Evolutionary conservation across 129 eudicot species (phyloP).

Genomic region (Erigeron canadensis): DNA sequence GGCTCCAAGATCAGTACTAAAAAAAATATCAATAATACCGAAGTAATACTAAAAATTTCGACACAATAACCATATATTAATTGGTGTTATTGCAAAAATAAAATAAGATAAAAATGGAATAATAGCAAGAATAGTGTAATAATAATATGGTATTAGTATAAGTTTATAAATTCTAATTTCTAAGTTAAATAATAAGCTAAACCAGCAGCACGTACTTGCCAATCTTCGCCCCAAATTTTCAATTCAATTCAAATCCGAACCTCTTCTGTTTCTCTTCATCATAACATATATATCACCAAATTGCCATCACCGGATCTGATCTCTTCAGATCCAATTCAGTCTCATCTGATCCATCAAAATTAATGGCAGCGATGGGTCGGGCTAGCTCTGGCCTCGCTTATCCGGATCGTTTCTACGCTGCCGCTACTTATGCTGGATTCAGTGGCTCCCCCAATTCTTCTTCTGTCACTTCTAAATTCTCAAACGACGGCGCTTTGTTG

Average conservation of each 20-base stretch:
- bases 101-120: no score
- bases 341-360: slow-evolving; percentile 18
- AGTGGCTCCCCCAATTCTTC: slow-evolving; percentile 66
- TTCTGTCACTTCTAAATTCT: slow-evolving; percentile 70
- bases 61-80: no score
- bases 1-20: no score
- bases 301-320: no score
- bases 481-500: slow-evolving; percentile 75
- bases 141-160: no score
- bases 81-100: no score
- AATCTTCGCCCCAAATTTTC: slow-evolving; percentile 39
- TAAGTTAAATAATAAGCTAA: background rate
- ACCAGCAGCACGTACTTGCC: slow-evolving; percentile 5
- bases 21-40: no score
- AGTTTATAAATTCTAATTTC: no score
- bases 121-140: no score
- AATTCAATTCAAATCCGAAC: slow-evolving; percentile 27
- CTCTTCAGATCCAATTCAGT: background rate
- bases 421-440: slow-evolving; percentile 87
- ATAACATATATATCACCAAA: no score
- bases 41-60: no score
- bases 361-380: slow-evolving; percentile 69
- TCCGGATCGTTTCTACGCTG: slow-evolving; percentile 95
- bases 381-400: slow-evolving; percentile 83
- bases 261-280: no score